A percentile compares a stretch with the other conserved stretches of the same genome.
Evolutionary conservation across 1,139 yeast species (phyloP).

Genomic region (Saccharomyces hybrid): DNA sequence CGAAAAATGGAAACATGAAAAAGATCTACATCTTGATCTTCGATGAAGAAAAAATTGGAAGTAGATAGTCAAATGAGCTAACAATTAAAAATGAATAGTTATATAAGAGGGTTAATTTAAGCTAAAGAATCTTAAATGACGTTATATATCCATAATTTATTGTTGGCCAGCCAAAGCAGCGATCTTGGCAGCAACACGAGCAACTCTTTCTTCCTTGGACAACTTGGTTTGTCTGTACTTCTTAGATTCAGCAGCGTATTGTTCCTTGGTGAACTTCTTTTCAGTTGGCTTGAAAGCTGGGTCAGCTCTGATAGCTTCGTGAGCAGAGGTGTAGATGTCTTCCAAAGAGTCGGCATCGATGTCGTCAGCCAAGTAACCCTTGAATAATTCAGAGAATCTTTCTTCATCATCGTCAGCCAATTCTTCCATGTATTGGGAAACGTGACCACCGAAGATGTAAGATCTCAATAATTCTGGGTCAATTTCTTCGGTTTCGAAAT

Average conservation of each 20-base stretch:
- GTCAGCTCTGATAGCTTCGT: conserved; percentile 92
- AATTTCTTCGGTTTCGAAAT: conserved; percentile 95
- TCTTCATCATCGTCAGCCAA: conserved; percentile 99
- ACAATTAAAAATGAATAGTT: conserved; percentile 1
- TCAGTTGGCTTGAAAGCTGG: conserved; percentile 87
- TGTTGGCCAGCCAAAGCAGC: conserved; percentile 51
- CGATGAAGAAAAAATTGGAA: background rate
- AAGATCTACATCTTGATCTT: too few species aligned
- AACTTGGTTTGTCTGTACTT: conserved; percentile 85
- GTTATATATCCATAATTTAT: conserved; percentile 14
- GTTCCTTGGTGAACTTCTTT: conserved; percentile 95
- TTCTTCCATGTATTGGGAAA: conserved; percentile 99
- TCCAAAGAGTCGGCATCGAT: conserved; percentile 95
- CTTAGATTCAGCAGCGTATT: conserved; percentile 94
- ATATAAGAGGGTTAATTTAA: conserved; percentile 3
- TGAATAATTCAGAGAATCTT: conserved; percentile 94
- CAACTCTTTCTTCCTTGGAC: conserved; percentile 87
- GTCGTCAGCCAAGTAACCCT: conserved; percentile 94
- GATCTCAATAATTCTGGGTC: conserved; percentile 97
- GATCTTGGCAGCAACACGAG: conserved; percentile 84
- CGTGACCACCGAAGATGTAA: conserved; percentile 99
- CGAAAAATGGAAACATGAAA: too few species aligned
- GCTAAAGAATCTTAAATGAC: conserved; percentile 1
- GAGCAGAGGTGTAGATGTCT: conserved; percentile 93
- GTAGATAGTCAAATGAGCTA: background rate